Percentiles rank a stretch among this genome's conserved stretches.
phyloP scores from a whole-genome alignment of 495 filamentous ascomycete species.

The Articulospora tetracladia region DNA sequence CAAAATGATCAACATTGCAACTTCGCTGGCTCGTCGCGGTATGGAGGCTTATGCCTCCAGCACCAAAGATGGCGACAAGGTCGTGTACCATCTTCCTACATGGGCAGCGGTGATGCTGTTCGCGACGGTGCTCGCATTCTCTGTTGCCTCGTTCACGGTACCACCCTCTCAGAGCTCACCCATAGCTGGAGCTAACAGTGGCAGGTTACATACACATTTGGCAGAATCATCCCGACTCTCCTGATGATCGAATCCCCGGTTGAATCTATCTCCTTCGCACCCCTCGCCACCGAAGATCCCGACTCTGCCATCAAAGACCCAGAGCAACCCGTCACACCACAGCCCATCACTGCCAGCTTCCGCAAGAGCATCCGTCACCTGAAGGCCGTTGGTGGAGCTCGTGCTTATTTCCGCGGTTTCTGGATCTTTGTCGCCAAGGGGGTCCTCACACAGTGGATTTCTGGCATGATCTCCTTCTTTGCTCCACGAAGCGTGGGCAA shows the following conservation, averaged over 20 bases:
- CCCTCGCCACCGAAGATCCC: slow-evolving; percentile 21
- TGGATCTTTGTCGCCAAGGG: slow-evolving; percentile 8
- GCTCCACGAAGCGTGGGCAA: not conserved
- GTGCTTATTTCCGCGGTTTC: slow-evolving; percentile 22
- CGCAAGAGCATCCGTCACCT: slow-evolving; percentile 18
- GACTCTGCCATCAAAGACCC: slow-evolving; percentile 18
- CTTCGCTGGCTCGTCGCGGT: not conserved
- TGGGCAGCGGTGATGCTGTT: slow-evolving; percentile 16
- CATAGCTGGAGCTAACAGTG: not conserved
- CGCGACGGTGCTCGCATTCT: slow-evolving; percentile 7
- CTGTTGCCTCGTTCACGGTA: slow-evolving; percentile 8
- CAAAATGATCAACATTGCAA: not conserved
- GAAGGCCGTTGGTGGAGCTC: slow-evolving; percentile 15
- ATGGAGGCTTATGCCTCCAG: not conserved
- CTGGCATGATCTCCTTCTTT: not conserved
- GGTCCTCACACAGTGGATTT: not conserved
- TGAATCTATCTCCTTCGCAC: slow-evolving; percentile 21
- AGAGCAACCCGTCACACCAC: slow-evolving; percentile 1
- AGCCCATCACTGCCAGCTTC: slow-evolving; percentile 23
- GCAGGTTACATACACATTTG: slow-evolving; percentile 25
- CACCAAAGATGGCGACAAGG: not conserved
- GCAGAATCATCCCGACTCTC: slow-evolving; percentile 23
- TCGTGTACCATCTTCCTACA: slow-evolving; percentile 9
- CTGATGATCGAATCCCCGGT: slow-evolving; percentile 25
- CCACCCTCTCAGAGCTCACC: not conserved